Evolutionary conservation across 208 protist species (phyloP).

Genomic region (Crithidia sp.): DNA sequence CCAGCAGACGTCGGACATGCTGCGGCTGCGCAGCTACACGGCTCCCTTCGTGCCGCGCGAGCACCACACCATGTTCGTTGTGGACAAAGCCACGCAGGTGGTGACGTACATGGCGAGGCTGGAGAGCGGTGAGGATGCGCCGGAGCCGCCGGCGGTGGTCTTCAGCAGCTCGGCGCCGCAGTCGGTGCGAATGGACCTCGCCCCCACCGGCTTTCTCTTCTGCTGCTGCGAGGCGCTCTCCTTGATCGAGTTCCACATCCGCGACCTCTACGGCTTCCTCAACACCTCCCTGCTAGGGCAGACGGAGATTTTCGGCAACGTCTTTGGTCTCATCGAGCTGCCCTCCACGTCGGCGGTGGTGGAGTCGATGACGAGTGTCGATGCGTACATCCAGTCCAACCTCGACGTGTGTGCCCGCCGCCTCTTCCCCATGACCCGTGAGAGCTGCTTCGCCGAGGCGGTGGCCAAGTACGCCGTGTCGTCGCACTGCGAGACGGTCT

Average conservation of each 20-base stretch:
- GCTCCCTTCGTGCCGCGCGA: constrained; percentile 46
- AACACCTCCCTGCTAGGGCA: constrained; percentile 62
- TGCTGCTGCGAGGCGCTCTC: constrained; percentile 70
- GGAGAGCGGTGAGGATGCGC: constrained; percentile 44
- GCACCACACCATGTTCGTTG: constrained; percentile 77
- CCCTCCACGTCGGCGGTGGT: constrained; percentile 47
- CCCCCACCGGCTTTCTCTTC: constrained; percentile 78
- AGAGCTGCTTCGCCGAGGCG: constrained; percentile 83
- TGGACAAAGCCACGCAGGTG: constrained; percentile 66
- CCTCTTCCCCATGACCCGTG: constrained; percentile 82
- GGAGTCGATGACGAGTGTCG: constrained; percentile 60
- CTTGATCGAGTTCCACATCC: constrained; percentile 74
- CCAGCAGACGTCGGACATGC: constrained; percentile 43
- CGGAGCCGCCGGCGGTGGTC: constrained; percentile 49
- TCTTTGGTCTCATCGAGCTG: constrained; percentile 72
- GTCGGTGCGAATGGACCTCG: constrained; percentile 78
- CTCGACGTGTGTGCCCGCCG: constrained; percentile 75
- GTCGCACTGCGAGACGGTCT: constrained; percentile 69
- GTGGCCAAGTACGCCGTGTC: constrained; percentile 72
- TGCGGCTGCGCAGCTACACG: constrained; percentile 33
- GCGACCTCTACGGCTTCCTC: constrained; percentile 72
- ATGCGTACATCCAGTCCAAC: constrained; percentile 81
- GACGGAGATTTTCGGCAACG: constrained; percentile 73
- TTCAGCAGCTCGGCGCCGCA: constrained; percentile 56
- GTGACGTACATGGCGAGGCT: constrained; percentile 72